Conservation (phyloP, 331 rosid species). For the Acacia concinna region DNA sequence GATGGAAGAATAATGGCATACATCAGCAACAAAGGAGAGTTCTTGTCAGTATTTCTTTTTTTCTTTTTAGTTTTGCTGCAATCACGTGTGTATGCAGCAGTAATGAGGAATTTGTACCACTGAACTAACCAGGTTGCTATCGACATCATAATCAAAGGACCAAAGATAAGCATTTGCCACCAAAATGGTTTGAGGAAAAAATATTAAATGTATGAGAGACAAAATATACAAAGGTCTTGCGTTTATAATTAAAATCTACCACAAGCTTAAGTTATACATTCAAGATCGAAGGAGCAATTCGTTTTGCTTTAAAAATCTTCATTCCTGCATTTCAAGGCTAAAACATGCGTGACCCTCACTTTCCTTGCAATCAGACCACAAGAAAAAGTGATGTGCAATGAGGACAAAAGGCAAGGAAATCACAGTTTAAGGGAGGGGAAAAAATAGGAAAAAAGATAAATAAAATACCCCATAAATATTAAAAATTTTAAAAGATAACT, state of each 20-base stretch:
- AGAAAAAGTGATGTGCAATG: neutral
- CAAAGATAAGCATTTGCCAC: neutral
- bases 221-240: too few species aligned
- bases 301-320: neutral
- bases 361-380: neutral
- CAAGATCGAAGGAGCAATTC: too few species aligned
- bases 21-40: neutral
- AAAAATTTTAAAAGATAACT: too few species aligned
- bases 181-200: too few species aligned
- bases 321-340: neutral
- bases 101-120: neutral
- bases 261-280: too few species aligned
- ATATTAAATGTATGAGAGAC: too few species aligned
- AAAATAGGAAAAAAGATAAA: too few species aligned
- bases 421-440: too few species aligned
- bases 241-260: too few species aligned
- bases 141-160: constrained; percentile 5
- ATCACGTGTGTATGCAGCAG: neutral
- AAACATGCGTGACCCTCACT: neutral
- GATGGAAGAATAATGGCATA: neutral
- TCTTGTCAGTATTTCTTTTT: neutral
- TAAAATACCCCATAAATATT: too few species aligned
- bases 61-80: neutral
- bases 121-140: neutral
- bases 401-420: neutral